phyloP scores from a whole-genome alignment of 202 grass and related monocot species.

The Schoenoplectus triqueter region DNA sequence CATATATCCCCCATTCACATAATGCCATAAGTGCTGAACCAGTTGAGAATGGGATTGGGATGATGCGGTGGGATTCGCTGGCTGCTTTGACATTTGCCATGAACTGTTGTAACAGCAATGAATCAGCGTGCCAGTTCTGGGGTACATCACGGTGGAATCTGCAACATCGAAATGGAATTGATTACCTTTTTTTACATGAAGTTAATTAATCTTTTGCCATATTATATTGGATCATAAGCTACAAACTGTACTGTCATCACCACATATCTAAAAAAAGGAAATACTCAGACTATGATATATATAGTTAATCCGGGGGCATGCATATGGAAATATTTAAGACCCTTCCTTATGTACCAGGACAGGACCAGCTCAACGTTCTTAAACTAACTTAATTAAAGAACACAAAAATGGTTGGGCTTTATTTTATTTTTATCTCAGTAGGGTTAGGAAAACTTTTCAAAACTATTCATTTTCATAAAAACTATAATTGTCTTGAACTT shows the following conservation, averaged over 20 bases:
- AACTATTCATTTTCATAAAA: neutral
- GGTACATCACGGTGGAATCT: conserved; percentile 75
- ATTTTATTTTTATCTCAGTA: neutral
- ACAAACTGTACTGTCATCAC: neutral
- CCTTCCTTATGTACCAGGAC: neutral
- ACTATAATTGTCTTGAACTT: neutral
- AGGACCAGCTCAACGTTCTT: neutral
- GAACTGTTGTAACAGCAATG: conserved; percentile 88
- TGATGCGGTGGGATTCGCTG: conserved; percentile 37
- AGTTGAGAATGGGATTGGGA: conserved; percentile 95
- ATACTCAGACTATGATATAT: neutral
- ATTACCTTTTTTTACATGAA: conserved; percentile 10
- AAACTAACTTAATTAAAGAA: conserved; percentile 19
- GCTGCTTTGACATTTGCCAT: conserved; percentile 73
- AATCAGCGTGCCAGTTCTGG: conserved; percentile 53
- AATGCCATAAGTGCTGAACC: conserved; percentile 70
- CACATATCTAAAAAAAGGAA: neutral
- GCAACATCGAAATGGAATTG: neutral
- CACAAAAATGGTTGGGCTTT: conserved; percentile 18
- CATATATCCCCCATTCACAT: conserved; percentile 86
- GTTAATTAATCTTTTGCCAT: neutral
- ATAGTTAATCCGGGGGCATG: neutral
- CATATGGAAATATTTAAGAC: neutral
- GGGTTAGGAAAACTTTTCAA: neutral
- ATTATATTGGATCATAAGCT: conserved; percentile 4